Evolutionary conservation across 768 basidiomycete species (phyloP), one percentile per base, ranked within the genome.

Genomic region (Pleurotus pulmonarius): DNA sequence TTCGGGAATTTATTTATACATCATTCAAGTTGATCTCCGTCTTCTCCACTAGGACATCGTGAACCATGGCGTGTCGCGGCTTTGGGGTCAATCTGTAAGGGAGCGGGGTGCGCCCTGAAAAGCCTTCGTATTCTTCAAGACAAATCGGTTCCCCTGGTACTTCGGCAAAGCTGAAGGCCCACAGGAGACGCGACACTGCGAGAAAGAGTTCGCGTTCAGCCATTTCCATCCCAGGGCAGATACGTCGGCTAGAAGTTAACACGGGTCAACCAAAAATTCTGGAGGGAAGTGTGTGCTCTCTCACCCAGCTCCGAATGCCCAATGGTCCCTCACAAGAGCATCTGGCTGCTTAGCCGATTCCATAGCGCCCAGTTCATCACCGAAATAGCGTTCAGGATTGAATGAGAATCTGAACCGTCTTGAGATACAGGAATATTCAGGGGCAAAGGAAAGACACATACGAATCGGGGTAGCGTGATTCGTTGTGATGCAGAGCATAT

Each of bases 291-390:
- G 16, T 43, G 37, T 29, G 48, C 47, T n/a, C 18, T 3, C 70
- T 6, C 49, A 73, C 71, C 73, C 73, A 2, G 68, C 72, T 9
- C 73, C 73, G 55, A 75, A 75, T 11, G 66, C 57, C 71, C 71
- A 75, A 53, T 75, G 72, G 58, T 75, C 73, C 22, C 73, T 58
- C 26, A 68, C 60, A 62, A 64, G 62, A 4, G 66, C 61, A 56
- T 73, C 60, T 0, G 64, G 11, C 38, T 69, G 63, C n/a, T 68
- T 67, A 7, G 71, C 63, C 1, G 71, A 73, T 54, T 68, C 70
- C 6, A 60, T 55, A 40, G 57, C 65, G 29, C 59, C 63, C 16
- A 66, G 58, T 2, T 60, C 49, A 56, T 74, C 66, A 24, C 60
- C 68, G 11, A 71, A 20, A 56, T 69, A 75, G 7, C 73, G 66